Evolutionary conservation across 345 rosid species (phyloP), one percentile per base, ranked within the genome.

Genomic region (Rhodomyrtus tomentosa): DNA sequence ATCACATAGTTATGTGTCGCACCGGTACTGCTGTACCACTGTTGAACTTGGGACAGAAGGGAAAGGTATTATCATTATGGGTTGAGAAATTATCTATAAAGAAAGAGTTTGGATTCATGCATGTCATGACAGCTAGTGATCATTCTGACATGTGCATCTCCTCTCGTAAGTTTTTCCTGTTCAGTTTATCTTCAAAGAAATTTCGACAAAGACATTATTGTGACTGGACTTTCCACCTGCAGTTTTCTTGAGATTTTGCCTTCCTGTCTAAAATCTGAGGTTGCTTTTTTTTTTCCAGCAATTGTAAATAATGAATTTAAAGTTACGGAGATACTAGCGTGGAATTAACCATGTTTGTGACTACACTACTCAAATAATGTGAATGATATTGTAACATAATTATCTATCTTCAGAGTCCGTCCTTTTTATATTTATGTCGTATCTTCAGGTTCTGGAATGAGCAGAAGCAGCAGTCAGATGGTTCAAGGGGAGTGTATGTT

Each of bases 401-500:
- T 18, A 68, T 21, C 25, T 68, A 36, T 68, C 24, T 36, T 36
- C 58, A 55, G 2, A 68, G 45, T 36, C 36, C 4, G 11, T 62
- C 79, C 79, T 36, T 36, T 36, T 32, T 68, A 55, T 13, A 36
- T 68, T 18, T 18, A 68, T 36, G 79, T 68, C 3, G 0, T 36
- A 68, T 68, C 82, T 84, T 79, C 27, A 98, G 99, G 90, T 95
- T 89, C 84, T 76, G 95, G 74, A 93, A 89, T 74, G 98, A 96
- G 90, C 96, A 92, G 93, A 94, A 92, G 89, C 91, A 89, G 90
- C 91, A 84, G 68, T 89, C 93, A 36, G 91, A 93, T 84, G 89
- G 92, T 88, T 92, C 98, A 56, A 95, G 95, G 89, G 99, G 97
- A 84, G 98, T 93, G 12, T 98, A 98, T 85, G 98, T 96, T 87